Evolutionary conservation across 345 rosid species (phyloP).

Genomic region (Luvunga scandens): DNA sequence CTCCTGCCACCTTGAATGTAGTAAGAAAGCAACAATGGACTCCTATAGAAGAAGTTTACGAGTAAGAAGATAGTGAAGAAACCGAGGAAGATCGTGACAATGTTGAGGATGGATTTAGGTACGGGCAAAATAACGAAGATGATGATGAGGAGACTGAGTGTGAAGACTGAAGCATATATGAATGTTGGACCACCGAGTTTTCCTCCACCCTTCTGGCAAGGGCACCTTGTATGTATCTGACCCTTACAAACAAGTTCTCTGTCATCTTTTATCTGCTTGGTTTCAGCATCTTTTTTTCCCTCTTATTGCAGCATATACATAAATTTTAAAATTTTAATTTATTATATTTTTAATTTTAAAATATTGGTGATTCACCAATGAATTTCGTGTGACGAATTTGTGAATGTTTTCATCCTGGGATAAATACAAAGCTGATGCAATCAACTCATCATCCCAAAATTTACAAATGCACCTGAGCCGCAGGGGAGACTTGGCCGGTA

Average conservation of each 20-base stretch:
- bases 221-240: neutral
- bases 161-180: slow-evolving; percentile 53
- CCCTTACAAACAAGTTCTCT: neutral
- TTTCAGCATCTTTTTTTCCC: neutral
- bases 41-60: slow-evolving; percentile 47
- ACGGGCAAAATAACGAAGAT: slow-evolving; percentile 62
- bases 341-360: neutral
- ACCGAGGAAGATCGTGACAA: slow-evolving; percentile 86
- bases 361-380: too few relatives aligned
- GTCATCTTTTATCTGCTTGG: neutral
- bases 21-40: slow-evolving; percentile 58
- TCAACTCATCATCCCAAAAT: too few relatives aligned
- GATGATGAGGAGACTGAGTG: slow-evolving; percentile 94
- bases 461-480: too few relatives aligned
- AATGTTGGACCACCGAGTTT: too few relatives aligned
- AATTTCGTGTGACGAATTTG: neutral
- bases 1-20: slow-evolving; percentile 44
- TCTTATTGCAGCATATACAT: neutral
- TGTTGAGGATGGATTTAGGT: slow-evolving; percentile 82
- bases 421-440: too few relatives aligned
- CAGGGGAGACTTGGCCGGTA: too few relatives aligned
- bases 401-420: too few relatives aligned
- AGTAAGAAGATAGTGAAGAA: slow-evolving; percentile 88
- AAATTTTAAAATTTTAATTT: neutral
- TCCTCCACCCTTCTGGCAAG: neutral